phyloP scores from a whole-genome alignment of 139 green algal genomes.

The Chlorella vulgaris region DNA sequence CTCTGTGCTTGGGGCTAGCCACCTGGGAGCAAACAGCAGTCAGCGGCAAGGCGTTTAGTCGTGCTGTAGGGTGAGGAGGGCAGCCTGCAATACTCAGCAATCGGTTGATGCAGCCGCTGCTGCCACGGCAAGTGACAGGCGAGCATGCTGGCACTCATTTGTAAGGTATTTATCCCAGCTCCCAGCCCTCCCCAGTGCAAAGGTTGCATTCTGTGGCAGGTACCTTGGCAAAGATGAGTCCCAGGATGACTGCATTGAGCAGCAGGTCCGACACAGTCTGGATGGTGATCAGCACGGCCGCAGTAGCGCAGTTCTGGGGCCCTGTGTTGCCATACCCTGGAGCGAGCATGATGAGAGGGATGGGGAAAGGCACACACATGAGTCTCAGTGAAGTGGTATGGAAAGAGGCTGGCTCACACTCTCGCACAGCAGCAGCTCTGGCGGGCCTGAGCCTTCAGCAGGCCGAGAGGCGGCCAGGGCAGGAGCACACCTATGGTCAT shows the following conservation, averaged over 20 bases:
- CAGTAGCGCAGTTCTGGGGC: constrained; percentile 70
- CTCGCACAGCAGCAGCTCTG: no score
- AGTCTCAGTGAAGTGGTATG: no score
- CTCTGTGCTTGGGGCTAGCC: constrained; percentile 21
- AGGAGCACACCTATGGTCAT: constrained; percentile 40
- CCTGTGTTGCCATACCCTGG: constrained; percentile 75
- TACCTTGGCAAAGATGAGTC: constrained; percentile 79
- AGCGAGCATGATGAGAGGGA: neutral
- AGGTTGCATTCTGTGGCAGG: constrained; percentile 50
- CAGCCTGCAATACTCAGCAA: neutral
- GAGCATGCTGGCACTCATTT: neutral
- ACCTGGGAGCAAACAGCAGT: neutral
- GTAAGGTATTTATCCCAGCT: neutral
- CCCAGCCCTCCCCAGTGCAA: neutral
- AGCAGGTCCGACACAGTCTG: constrained; percentile 68
- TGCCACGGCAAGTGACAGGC: neutral
- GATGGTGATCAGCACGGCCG: constrained; percentile 56
- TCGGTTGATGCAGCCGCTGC: neutral
- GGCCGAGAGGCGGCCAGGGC: no score
- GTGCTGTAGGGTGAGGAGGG: neutral
- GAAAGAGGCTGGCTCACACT: no score
- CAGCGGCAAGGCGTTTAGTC: neutral
- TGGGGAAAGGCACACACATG: neutral
- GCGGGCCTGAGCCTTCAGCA: no score
- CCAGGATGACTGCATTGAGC: constrained; percentile 73